Percentiles rank a stretch among this genome's conserved stretches.
Conservation (phyloP, 306 rosid species). For the Cicer cuneatum region DNA sequence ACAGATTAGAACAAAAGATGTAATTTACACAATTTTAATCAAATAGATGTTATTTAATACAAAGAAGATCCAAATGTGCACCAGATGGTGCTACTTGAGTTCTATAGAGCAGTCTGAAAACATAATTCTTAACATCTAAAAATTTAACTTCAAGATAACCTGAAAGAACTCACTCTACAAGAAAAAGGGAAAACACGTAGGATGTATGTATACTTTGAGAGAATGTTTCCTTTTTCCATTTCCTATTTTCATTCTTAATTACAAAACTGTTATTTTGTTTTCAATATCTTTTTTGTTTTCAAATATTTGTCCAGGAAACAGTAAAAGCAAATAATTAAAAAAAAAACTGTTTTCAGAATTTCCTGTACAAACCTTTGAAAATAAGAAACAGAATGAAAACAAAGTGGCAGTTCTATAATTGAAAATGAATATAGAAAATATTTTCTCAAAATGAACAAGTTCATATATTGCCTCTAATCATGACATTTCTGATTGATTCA, state of each 20-base stretch:
- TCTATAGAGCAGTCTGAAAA: neutral
- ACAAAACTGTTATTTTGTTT: too few relatives aligned
- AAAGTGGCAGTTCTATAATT: too few relatives aligned
- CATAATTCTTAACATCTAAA: neutral
- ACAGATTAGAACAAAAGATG: too few relatives aligned
- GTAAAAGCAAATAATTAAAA: neutral
- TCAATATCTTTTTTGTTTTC: too few relatives aligned
- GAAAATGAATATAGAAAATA: neutral
- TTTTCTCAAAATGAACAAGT: neutral
- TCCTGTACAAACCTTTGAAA: too few relatives aligned
- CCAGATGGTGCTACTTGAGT: slow-evolving; percentile 5
- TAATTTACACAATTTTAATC: neutral
- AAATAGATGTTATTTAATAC: slow-evolving; percentile 30
- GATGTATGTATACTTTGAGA: too few relatives aligned
- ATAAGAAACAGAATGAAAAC: too few relatives aligned
- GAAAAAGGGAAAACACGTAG: too few relatives aligned
- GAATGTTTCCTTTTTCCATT: too few relatives aligned
- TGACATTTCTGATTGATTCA: slow-evolving; percentile 4
- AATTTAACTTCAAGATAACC: slow-evolving; percentile 4
- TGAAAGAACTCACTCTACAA: slow-evolving; percentile 6
- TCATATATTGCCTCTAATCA: slow-evolving; percentile 16
- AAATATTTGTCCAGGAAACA: too few relatives aligned
- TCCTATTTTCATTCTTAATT: too few relatives aligned
- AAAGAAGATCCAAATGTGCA: slow-evolving; percentile 17
- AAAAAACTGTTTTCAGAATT: neutral